Base-by-base conservation (phyloP, 352 stramenopile genomes). In the Phytophthora pistaciae region DNA sequence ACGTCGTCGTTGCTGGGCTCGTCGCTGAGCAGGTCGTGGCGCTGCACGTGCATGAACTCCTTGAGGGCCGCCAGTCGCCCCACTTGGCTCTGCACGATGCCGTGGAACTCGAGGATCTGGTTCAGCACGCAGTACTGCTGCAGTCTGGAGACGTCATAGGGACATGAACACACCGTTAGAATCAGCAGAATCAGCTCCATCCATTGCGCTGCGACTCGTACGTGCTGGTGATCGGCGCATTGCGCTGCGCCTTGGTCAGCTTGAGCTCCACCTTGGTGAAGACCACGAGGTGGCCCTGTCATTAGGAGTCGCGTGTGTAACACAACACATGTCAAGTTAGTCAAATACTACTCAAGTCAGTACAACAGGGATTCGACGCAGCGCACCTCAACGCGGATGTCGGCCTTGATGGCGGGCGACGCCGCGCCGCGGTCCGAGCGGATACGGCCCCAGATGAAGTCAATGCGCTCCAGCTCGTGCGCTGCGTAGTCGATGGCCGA, bases 61-160 rank as follows among this genome's bases (percentile, higher is more conserved):
- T 86, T 88, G 29, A 92, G 74, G 18, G 74, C 64, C 21, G 78
- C 75, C 36, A 94, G 73, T 5, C 68, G 70, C 7, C 73, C 77
- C 58, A 91, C 66, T 74, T 91, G 84, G 21, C 78, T 72, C 70
- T 92, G 86, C 55, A 91, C 66, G 52, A 88, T 79, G 57, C 80
- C 77, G 64, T 95, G 86, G 66, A 95, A 93, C 75, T 95, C 88
- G 54, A 95, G 80, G 65, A 95, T 93, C 74, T 95, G 88, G 72
- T 93, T 90, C 40, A 95, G 69, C 61, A 95, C 85, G 67, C 85
- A 93, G 66, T 93, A 95, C 44, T 95, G 84, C 65, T 93, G 83
- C 60, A 95, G 69, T 23, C 88, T 95, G 64, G 5, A 36, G 33
- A 3, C 25, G 31, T 54, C 9, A 54, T 31, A 33, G 55, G 21